A percentile compares a stretch with the other conserved stretches of the same genome.
phyloP scores from a whole-genome alignment of 345 rosid genomes.

The Durio zibethinus region DNA sequence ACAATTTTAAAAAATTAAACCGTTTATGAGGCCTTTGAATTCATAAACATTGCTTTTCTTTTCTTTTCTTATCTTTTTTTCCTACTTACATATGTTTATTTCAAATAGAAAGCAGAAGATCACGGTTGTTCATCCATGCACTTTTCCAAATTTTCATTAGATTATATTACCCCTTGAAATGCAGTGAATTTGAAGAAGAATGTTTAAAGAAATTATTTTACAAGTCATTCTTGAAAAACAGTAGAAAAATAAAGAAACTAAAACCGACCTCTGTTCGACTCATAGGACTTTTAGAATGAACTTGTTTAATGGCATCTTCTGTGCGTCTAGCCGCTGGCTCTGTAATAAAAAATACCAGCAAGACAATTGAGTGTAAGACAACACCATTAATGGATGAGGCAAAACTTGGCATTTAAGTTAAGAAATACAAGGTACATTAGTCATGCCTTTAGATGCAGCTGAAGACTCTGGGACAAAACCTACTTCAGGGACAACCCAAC shows the following conservation, averaged over 20 bases:
- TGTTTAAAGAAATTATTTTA: neutral
- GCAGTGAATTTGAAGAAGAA: neutral
- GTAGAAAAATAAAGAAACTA: constrained; percentile 1
- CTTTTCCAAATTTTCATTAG: neutral
- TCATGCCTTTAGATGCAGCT: constrained; percentile 43
- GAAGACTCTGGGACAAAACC: constrained; percentile 50
- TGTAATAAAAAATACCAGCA: constrained; percentile 22
- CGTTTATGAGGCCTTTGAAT: neutral
- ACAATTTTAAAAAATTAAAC: neutral
- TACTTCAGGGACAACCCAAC: constrained; percentile 52
- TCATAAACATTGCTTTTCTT: neutral
- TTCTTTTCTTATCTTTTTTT: neutral
- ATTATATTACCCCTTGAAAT: neutral
- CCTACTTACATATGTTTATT: neutral
- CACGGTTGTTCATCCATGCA: neutral
- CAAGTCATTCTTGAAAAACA: constrained; percentile 1
- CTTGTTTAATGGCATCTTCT: constrained; percentile 56
- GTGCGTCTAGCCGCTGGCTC: constrained; percentile 51
- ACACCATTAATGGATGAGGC: constrained; percentile 5
- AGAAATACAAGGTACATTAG: constrained; percentile 12
- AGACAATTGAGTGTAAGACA: constrained; percentile 5
- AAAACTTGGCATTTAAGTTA: constrained; percentile 14
- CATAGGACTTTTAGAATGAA: constrained; percentile 73
- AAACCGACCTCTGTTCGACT: constrained; percentile 80
- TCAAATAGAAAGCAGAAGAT: constrained; percentile 3